Base-by-base conservation (phyloP, 2,329 filamentous ascomycete species). In the Fusarium guadeloupense region DNA sequence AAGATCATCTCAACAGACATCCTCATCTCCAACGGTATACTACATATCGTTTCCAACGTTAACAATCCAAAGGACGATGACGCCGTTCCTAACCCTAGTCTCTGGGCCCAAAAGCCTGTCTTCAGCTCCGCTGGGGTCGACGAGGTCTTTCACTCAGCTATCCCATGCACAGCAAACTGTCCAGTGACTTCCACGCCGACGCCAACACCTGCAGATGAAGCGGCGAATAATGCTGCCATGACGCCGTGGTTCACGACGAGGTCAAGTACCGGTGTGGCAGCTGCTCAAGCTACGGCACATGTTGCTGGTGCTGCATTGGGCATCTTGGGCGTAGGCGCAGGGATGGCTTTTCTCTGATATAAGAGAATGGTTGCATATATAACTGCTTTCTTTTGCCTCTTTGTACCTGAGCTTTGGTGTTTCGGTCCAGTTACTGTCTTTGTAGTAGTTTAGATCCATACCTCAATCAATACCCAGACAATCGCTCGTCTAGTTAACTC, bases 31-130 rank as follows among this genome's bases (percentile, higher is more conserved):
- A 86, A 86, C 65, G 85, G 85, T 33, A 82, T 87, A 42, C 71
- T 86, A 17, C 85, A 87, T 69, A 75, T 87, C 38, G 77, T 87
- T 51, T 84, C 88, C 68, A 78, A 76, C 52, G 79, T 83, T 8
- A 72, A 84, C 25, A 83, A 80, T 67, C 81, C 79, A 2, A 69
- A 78, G 31, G 74, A 69, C 5, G 54, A 73, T 13, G 64, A 62
- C 4, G 72, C 69, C 4, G 57, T 62, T 16, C 80, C 80, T 1
- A 72, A 82, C 40, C 74, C 76, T 7, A 70, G 68, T 4, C 59
- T 72, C 2, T 68, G 66, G 20, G 78, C 80, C 1, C 81, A 83
- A 31, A 69, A 76, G 0, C 78, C 82, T 5, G 86, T 81, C 2
- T 90, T 84, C 74, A 74, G 75, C 20, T 80, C 80, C 51, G 86